Conservation (phyloP, 805 yeast genomes). For the Yamadazyma endophytica region DNA sequence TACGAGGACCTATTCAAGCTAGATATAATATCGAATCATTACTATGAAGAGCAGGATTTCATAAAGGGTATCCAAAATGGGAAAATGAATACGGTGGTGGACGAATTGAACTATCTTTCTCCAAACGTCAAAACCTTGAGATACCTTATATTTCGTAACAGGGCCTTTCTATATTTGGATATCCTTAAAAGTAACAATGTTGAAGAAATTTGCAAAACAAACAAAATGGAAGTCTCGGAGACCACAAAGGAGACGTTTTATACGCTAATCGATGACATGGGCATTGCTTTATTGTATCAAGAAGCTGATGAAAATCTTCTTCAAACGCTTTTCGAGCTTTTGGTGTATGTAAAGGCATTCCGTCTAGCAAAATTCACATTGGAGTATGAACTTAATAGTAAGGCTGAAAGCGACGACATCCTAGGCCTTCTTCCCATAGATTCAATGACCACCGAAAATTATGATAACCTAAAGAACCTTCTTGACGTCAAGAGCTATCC, state of each 20-base stretch:
- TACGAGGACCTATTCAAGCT: slow-evolving; percentile 65
- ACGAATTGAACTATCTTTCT: slow-evolving; percentile 44
- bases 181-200: slow-evolving; percentile 19
- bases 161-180: slow-evolving; percentile 67
- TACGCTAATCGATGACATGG: slow-evolving; percentile 57
- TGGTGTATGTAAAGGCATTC: slow-evolving; percentile 43
- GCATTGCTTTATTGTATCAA: slow-evolving; percentile 60
- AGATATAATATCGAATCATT: slow-evolving; percentile 55
- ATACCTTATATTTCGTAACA: slow-evolving; percentile 73
- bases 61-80: slow-evolving; percentile 40
- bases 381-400: slow-evolving; percentile 54
- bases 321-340: slow-evolving; percentile 47
- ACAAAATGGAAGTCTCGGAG: slow-evolving; percentile 20
- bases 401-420: slow-evolving; percentile 38
- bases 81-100: slow-evolving; percentile 24
- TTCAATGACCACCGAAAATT: background rate
- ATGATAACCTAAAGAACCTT: no score
- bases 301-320: slow-evolving; percentile 62
- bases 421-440: slow-evolving; percentile 24
- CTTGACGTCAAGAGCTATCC: no score
- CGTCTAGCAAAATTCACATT: slow-evolving; percentile 52
- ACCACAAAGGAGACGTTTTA: slow-evolving; percentile 28
- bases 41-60: slow-evolving; percentile 34
- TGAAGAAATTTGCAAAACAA: no score
- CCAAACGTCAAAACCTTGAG: slow-evolving; percentile 73